Conservation (phyloP, 116 monocot genomes). For the Phalaenopsis hybrid region DNA sequence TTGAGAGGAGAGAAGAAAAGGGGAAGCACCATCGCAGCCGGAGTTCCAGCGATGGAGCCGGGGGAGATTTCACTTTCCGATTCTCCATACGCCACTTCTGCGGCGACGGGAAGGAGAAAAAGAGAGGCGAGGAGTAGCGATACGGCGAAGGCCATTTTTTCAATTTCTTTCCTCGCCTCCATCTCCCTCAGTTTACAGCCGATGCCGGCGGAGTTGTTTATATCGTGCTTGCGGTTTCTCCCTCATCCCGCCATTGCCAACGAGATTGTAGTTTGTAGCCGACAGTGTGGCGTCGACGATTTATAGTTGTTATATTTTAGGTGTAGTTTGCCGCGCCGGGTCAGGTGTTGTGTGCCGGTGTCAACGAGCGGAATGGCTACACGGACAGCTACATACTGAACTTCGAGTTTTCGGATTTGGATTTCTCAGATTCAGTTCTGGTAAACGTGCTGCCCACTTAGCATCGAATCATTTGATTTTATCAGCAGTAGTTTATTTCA, state of each 20-base stretch:
- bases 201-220: background rate
- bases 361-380: background rate
- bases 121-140: slow-evolving; percentile 10
- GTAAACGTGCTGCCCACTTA: too few species aligned
- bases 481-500: too few species aligned
- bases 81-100: background rate
- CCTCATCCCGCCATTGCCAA: background rate
- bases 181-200: background rate
- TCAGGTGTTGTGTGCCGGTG: too few species aligned
- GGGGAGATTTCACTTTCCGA: background rate
- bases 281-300: background rate
- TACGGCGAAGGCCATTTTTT: slow-evolving; percentile 4
- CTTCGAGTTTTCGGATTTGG: too few species aligned
- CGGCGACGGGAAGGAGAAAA: slow-evolving; percentile 8
- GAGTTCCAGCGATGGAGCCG: background rate
- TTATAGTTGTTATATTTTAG: too few species aligned
- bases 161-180: background rate
- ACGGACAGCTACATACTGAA: background rate
- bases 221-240: background rate
- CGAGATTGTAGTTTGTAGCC: background rate
- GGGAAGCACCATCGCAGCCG: slow-evolving; percentile 58
- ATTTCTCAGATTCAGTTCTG: too few species aligned
- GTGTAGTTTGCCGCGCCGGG: too few species aligned
- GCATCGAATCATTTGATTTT: too few species aligned
- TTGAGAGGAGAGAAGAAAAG: slow-evolving; percentile 40